Conservation (phyloP, 208 protist species). For the Trichomonas vaginalis region DNA sequence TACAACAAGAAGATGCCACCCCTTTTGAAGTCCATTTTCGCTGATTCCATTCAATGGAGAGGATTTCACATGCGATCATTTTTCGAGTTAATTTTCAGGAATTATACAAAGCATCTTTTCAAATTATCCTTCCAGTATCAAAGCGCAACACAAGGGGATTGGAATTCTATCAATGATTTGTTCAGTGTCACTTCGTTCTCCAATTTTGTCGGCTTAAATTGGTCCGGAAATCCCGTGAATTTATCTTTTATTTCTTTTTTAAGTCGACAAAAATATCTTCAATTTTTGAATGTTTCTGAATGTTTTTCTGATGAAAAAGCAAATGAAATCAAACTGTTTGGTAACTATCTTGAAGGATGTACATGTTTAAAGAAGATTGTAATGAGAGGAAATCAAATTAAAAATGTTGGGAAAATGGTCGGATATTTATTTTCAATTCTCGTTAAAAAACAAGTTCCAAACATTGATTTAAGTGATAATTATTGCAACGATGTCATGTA, state of each 20-base stretch:
- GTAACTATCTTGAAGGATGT: not conserved
- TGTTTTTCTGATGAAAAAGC: not conserved
- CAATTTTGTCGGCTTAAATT: not conserved
- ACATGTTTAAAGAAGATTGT: not conserved
- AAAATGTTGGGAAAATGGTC: not conserved
- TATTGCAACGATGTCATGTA: not conserved
- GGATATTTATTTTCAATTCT: not conserved
- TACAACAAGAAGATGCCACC: not conserved
- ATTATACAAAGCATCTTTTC: not conserved
- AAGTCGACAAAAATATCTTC: not conserved
- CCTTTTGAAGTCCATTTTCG: not conserved
- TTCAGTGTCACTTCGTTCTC: not conserved
- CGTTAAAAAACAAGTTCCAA: not conserved
- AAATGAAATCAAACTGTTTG: not conserved
- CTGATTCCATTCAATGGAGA: not conserved
- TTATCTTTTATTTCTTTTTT: not conserved
- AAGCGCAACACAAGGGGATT: not conserved
- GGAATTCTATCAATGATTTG: not conserved
- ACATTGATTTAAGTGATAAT: not conserved
- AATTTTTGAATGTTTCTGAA: not conserved
- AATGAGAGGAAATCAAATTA: not conserved
- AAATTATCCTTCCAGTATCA: not conserved
- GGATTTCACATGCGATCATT: not conserved
- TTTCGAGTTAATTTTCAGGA: not conserved
- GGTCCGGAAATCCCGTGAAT: not conserved